Conservation (phyloP, 306 rosid genomes). For the Trifolium repens region DNA sequence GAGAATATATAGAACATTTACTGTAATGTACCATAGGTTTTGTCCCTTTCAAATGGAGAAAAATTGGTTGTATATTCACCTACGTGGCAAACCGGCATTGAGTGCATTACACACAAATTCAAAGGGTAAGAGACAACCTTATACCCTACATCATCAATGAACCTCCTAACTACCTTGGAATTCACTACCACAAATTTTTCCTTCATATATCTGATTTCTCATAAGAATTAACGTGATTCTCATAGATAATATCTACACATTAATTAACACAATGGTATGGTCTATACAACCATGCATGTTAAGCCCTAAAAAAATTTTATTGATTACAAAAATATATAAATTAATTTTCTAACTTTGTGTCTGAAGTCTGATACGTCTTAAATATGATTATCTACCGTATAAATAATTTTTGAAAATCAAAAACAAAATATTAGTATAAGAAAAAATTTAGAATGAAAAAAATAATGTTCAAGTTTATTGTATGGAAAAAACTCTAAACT, state of each 20-base stretch:
- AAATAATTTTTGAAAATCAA: background rate
- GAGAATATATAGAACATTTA: slow-evolving; percentile 17
- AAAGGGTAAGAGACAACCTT: slow-evolving; percentile 27
- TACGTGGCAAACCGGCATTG: slow-evolving; percentile 47
- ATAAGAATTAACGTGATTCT: slow-evolving; percentile 47
- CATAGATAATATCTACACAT: slow-evolving; percentile 46
- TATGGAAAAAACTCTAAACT: background rate
- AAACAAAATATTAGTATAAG: background rate
- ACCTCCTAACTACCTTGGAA: slow-evolving; percentile 38
- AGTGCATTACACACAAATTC: slow-evolving; percentile 30
- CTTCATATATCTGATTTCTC: background rate
- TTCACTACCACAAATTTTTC: slow-evolving; percentile 42
- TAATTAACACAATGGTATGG: slow-evolving; percentile 22
- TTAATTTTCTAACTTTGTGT: background rate
- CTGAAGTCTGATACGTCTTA: background rate
- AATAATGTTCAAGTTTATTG: background rate
- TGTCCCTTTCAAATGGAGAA: slow-evolving; percentile 33
- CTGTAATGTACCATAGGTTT: slow-evolving; percentile 18
- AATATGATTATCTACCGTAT: too few species aligned
- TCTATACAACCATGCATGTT: slow-evolving; percentile 10
- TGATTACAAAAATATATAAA: background rate
- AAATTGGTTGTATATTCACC: slow-evolving; percentile 3
- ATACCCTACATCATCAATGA: slow-evolving; percentile 42
- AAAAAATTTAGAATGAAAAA: background rate
- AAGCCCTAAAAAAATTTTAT: slow-evolving; percentile 17